phyloP scores from a whole-genome alignment of 345 rosid species.

The Lepidium africanum region DNA sequence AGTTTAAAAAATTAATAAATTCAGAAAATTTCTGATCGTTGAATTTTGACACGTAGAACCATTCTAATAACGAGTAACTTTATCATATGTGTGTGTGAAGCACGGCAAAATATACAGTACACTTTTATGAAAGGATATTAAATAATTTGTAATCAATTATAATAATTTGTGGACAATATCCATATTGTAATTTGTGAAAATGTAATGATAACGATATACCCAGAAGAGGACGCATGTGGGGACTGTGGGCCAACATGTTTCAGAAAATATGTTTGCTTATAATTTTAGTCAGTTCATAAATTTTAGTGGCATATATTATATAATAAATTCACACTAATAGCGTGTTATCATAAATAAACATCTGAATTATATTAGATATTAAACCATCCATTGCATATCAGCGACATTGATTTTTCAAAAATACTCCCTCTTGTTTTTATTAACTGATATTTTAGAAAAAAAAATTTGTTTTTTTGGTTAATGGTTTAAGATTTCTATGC shows the following conservation, averaged over 20 bases:
- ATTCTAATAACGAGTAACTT: too few relatives aligned
- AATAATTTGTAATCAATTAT: neutral
- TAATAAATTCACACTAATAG: too few relatives aligned
- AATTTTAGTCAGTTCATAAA: neutral
- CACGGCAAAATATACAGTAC: neutral
- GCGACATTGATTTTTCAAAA: neutral
- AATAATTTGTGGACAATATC: constrained; percentile 1
- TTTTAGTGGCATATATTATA: too few relatives aligned
- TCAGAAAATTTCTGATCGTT: too few relatives aligned
- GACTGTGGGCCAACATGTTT: constrained; percentile 22
- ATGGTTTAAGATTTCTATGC: too few relatives aligned
- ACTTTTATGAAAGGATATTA: neutral
- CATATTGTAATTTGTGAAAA: constrained; percentile 19
- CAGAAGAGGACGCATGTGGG: constrained; percentile 12
- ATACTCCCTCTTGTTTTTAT: too few relatives aligned
- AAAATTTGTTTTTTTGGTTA: too few relatives aligned
- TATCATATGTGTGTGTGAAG: neutral
- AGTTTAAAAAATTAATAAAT: too few relatives aligned
- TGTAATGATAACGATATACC: constrained; percentile 7
- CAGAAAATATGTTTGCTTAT: neutral
- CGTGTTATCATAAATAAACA: too few relatives aligned
- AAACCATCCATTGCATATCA: neutral
- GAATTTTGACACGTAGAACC: too few relatives aligned
- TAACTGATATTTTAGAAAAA: too few relatives aligned
- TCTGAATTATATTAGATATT: too few relatives aligned